Evolutionary conservation across 2,329 filamentous ascomycete species (phyloP).

Genomic region (Hypoxylon sp.): DNA sequence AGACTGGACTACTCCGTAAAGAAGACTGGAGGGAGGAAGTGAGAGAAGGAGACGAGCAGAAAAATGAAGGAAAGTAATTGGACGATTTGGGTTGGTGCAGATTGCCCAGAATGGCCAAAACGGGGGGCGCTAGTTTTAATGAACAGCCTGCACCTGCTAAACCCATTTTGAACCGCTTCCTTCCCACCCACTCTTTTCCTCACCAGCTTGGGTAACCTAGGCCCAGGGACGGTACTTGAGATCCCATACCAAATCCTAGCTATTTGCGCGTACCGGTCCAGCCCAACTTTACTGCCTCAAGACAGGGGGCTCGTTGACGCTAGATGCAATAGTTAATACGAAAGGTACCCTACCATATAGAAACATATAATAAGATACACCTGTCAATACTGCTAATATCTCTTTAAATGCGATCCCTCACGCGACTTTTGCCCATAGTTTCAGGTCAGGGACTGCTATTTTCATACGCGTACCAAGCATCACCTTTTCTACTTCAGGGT

Average conservation of each 20-base stretch:
- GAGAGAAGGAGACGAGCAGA: slow-evolving; percentile 41
- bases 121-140: slow-evolving; percentile 60
- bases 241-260: slow-evolving; percentile 16
- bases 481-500: neutral
- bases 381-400: slow-evolving; percentile 9
- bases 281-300: slow-evolving; percentile 3
- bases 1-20: slow-evolving; percentile 47
- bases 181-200: slow-evolving; percentile 15
- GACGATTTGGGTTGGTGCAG: slow-evolving; percentile 51
- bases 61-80: slow-evolving; percentile 46
- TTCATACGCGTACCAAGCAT: slow-evolving; percentile 9
- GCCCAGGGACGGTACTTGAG: slow-evolving; percentile 8
- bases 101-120: slow-evolving; percentile 55
- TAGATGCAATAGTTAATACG: slow-evolving; percentile 28
- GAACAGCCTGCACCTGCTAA: slow-evolving; percentile 51
- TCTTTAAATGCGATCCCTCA: slow-evolving; percentile 23
- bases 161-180: slow-evolving; percentile 37
- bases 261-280: slow-evolving; percentile 11
- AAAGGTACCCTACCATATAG: slow-evolving; percentile 22
- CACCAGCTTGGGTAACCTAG: slow-evolving; percentile 6
- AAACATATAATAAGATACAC: slow-evolving; percentile 13
- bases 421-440: slow-evolving; percentile 36
- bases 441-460: slow-evolving; percentile 27
- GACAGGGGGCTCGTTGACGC: slow-evolving; percentile 13
- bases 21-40: slow-evolving; percentile 49